Base-by-base conservation (phyloP, 441 rosid genomes). In the Syzygium malaccense region DNA sequence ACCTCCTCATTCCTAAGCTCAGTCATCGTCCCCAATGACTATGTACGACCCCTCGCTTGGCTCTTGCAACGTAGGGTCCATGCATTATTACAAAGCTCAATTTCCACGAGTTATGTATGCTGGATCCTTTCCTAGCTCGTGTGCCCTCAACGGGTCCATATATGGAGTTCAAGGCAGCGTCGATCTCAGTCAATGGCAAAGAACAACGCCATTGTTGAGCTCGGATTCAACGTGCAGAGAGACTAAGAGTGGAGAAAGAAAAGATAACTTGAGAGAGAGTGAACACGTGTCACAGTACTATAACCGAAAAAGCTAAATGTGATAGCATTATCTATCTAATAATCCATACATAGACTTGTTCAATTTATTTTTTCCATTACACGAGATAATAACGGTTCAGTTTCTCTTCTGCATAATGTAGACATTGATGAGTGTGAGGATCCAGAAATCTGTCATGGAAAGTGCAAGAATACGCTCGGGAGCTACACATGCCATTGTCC, bases 371-470 rank as follows among this genome's bases (percentile, higher is more conserved):
- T 58, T 58, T n/a, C 66, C 30, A 58, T 58, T 58, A 28, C 26
- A 12, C 15, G 17, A 58, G 30, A n/a, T n/a, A n/a, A 58, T 12
- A 58, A 58, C 30, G 17, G 6, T 58, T 58, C 66, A 58, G 13
- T 58, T 58, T 58, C 7, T 58, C 7, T 58, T 26, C 66, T 58
- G 17, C 66, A 58, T 28, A 6, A 58, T 4, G 30, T 58, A 58
- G 64, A 58, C 30, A 0, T 58, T 7, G 28, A 58, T 58, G 66
- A 58, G 66, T 58, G 66, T 8, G 1, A 58, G 66, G 2, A 26
- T 0, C 64, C 30, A 26, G 0, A 1, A 3, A 3, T 0, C 7
- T 26, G 6, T 58, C 13, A 26, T 58, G 66, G 30, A 14, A 58
- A 58, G 66, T 58, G 66, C 66, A 28, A 58, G 30, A 58, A 58